Conservation (phyloP, 208 protist genomes). For the Leishmania braziliensis region DNA sequence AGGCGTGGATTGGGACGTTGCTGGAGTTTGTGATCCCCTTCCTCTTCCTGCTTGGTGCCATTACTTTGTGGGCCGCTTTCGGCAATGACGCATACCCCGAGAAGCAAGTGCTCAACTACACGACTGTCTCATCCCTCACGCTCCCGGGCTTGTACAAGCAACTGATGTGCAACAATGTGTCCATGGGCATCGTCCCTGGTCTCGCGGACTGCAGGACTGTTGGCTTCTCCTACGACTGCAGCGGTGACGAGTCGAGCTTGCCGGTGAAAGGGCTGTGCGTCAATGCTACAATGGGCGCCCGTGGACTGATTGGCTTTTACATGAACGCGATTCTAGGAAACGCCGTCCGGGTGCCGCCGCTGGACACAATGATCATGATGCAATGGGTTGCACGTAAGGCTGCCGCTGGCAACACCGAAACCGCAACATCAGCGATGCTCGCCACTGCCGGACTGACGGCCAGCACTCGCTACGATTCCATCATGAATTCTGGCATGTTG, state of each 20-base stretch:
- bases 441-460: slow-evolving; percentile 20
- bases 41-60: slow-evolving; percentile 46
- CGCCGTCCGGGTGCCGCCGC: slow-evolving; percentile 24
- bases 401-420: background rate
- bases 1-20: slow-evolving; percentile 25
- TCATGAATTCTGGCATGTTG: slow-evolving; percentile 43
- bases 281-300: background rate
- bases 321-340: slow-evolving; percentile 32
- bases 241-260: slow-evolving; percentile 42
- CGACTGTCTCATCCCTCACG: background rate
- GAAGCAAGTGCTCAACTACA: slow-evolving; percentile 17
- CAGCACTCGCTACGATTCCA: slow-evolving; percentile 39
- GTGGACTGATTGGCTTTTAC: slow-evolving; percentile 14
- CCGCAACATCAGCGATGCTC: slow-evolving; percentile 20
- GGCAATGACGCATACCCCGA: slow-evolving; percentile 25
- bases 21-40: slow-evolving; percentile 55
- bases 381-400: slow-evolving; percentile 60
- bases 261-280: slow-evolving; percentile 47
- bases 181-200: slow-evolving; percentile 18
- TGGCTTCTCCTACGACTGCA: slow-evolving; percentile 26
- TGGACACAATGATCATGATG: slow-evolving; percentile 53
- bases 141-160: slow-evolving; percentile 24
- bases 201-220: slow-evolving; percentile 17
- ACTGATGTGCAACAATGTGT: slow-evolving; percentile 35
- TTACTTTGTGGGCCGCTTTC: slow-evolving; percentile 54